Percentiles rank a stretch among this genome's conserved stretches.
Evolutionary conservation across 208 protist species (phyloP).

Genomic region (Acanthamoeba triangularis): DNA sequence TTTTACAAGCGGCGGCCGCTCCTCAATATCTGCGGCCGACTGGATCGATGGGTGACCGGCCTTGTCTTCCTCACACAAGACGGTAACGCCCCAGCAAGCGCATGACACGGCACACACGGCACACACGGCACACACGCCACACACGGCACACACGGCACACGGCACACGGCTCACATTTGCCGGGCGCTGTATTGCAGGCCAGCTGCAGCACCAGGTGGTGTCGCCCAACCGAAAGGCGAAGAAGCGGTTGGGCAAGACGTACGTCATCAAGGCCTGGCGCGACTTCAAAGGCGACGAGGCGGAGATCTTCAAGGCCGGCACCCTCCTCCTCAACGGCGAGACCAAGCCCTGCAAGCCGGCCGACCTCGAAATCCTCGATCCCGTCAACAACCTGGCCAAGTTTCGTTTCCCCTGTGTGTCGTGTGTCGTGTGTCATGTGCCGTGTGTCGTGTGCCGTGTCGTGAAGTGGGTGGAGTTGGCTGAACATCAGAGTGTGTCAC

Average conservation of each 20-base stretch:
- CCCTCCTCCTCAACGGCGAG: slow-evolving; percentile 14
- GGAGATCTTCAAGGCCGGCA: slow-evolving; percentile 5
- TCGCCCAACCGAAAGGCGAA: slow-evolving; percentile 29
- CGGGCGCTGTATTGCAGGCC: background rate
- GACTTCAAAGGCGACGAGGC: background rate
- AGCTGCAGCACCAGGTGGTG: slow-evolving; percentile 49
- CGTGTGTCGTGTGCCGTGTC: background rate
- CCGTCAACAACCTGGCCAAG: slow-evolving; percentile 26
- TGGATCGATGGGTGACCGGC: slow-evolving; percentile 64
- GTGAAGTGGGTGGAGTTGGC: too few species aligned
- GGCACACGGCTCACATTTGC: background rate
- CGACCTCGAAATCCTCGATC: slow-evolving; percentile 47
- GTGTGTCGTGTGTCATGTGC: background rate
- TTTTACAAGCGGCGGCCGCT: background rate
- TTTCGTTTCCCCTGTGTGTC: background rate
- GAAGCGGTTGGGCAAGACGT: slow-evolving; percentile 38
- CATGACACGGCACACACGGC: background rate
- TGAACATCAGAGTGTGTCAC: too few species aligned
- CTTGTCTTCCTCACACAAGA: slow-evolving; percentile 56
- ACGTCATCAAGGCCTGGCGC: background rate
- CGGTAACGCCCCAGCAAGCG: background rate
- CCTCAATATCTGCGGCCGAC: slow-evolving; percentile 53
- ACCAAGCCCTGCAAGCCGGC: slow-evolving; percentile 8
- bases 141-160: background rate
- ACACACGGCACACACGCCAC: background rate